Percentiles rank a stretch among this genome's conserved stretches.
phyloP scores from a whole-genome alignment of 2,329 filamentous ascomycete species.

The Colletotrichum chlorophyti region DNA sequence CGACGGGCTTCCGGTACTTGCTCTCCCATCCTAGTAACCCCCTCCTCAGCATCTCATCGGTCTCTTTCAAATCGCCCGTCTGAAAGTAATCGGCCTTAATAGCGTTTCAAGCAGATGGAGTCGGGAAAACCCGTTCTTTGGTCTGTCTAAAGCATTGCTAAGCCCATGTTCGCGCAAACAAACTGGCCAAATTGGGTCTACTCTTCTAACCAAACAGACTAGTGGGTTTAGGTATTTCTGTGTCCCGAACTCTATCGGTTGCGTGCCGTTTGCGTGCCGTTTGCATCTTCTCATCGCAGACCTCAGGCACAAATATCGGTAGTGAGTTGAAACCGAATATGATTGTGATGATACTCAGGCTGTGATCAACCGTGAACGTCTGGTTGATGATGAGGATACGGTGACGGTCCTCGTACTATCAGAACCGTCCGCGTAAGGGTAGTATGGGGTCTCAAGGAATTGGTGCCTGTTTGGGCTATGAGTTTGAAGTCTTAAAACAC shows the following conservation, averaged over 20 bases:
- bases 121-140: conserved; percentile 36
- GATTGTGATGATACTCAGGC: conserved; percentile 30
- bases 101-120: conserved; percentile 37
- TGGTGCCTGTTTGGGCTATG: conserved; percentile 38
- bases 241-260: too few species aligned
- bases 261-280: too few species aligned
- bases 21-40: conserved; percentile 34
- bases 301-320: conserved; percentile 31
- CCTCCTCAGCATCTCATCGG: conserved; percentile 32
- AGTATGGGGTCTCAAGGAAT: conserved; percentile 40
- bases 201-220: conserved; percentile 29
- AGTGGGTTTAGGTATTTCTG: conserved; percentile 37
- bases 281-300: conserved; percentile 28
- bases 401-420: conserved; percentile 37
- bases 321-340: conserved; percentile 11
- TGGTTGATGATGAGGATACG: conserved; percentile 38
- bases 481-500: conserved; percentile 40
- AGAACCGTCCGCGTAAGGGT: conserved; percentile 38
- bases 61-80: conserved; percentile 32
- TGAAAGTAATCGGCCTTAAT: conserved; percentile 37
- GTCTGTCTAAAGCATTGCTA: conserved; percentile 27
- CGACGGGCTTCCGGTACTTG: conserved; percentile 37
- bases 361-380: conserved; percentile 36
- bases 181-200: conserved; percentile 35
- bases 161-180: conserved; percentile 34